phyloP scores from a whole-genome alignment of 2,329 filamentous ascomycete species.

The Cordyceps fumosorosea region DNA sequence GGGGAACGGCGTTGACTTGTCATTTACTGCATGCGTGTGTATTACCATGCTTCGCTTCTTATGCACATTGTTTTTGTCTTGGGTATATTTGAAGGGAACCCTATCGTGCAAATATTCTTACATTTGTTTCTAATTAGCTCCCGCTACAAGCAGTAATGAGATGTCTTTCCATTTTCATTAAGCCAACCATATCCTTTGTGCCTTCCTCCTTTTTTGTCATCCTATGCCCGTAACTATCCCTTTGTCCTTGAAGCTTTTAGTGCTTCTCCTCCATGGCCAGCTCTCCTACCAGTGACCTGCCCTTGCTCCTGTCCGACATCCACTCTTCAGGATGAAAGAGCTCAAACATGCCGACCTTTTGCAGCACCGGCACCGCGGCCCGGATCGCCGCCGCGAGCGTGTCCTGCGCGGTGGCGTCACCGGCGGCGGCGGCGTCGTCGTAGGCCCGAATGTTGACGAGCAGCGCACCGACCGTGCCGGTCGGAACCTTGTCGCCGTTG shows the following conservation, averaged over 20 bases:
- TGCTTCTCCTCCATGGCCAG: constrained; percentile 4
- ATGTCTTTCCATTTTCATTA: not conserved
- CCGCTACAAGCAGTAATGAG: not conserved
- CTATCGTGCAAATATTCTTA: not conserved
- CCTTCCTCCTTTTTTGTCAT: not conserved
- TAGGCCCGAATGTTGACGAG: constrained; percentile 15
- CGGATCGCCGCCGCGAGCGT: constrained; percentile 9
- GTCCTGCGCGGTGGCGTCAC: not conserved
- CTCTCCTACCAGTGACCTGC: constrained; percentile 13
- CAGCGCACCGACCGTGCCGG: constrained; percentile 15
- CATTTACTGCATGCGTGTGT: not conserved
- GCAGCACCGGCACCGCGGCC: constrained; percentile 14
- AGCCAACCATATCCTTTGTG: not conserved
- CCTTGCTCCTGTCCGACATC: constrained; percentile 4
- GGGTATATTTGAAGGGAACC: not conserved
- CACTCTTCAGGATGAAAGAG: constrained; percentile 15
- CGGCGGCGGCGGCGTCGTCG: not conserved
- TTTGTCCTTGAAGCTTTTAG: too few relatives aligned
- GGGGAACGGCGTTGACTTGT: not conserved
- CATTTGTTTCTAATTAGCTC: not conserved
- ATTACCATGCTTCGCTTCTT: not conserved
- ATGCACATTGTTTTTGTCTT: not conserved
- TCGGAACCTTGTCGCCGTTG: constrained; percentile 14
- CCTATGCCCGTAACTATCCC: not conserved
- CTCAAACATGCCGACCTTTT: constrained; percentile 15